phyloP scores from a whole-genome alignment of 2,329 filamentous ascomycete species.

The Alternaria ethzedia region DNA sequence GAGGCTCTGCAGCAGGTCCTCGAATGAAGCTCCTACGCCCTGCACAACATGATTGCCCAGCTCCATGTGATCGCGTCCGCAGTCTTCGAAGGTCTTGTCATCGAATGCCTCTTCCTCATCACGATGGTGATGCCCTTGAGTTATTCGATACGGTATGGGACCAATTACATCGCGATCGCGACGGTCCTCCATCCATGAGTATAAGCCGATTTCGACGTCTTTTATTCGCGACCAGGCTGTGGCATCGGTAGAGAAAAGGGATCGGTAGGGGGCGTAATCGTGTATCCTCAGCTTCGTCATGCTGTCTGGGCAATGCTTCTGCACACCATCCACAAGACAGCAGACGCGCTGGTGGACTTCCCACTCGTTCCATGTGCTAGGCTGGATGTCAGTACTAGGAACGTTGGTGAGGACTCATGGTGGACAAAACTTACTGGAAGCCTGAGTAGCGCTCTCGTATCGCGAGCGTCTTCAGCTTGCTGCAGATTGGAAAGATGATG shows the following conservation, averaged over 20 bases:
- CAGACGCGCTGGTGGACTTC: constrained; percentile 48
- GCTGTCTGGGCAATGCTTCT: constrained; percentile 37
- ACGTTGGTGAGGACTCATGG: neutral
- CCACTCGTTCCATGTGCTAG: constrained; percentile 46
- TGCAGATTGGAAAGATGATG: constrained; percentile 42
- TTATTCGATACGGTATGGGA: constrained; percentile 42
- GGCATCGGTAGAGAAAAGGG: constrained; percentile 43
- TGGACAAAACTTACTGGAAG: constrained; percentile 30
- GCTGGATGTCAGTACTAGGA: constrained; percentile 10
- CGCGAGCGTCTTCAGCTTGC: constrained; percentile 38
- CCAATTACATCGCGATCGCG: constrained; percentile 43
- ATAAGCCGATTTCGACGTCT: constrained; percentile 42
- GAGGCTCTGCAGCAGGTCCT: constrained; percentile 41
- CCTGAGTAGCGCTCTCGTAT: constrained; percentile 44
- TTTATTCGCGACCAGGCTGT: constrained; percentile 39
- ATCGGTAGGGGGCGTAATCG: constrained; percentile 45
- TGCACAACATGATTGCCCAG: constrained; percentile 44
- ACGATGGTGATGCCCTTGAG: constrained; percentile 41
- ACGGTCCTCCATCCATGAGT: constrained; percentile 45
- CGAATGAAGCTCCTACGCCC: constrained; percentile 41
- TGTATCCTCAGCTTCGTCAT: constrained; percentile 43
- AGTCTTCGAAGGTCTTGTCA: constrained; percentile 42
- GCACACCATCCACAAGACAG: constrained; percentile 43
- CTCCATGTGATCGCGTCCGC: constrained; percentile 43
- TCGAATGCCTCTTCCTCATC: constrained; percentile 46